Percentiles rank a stretch among this genome's conserved stretches.
Evolutionary conservation across 2,329 filamentous ascomycete genomes (phyloP).

Genomic region (Fusarium subtropicale): DNA sequence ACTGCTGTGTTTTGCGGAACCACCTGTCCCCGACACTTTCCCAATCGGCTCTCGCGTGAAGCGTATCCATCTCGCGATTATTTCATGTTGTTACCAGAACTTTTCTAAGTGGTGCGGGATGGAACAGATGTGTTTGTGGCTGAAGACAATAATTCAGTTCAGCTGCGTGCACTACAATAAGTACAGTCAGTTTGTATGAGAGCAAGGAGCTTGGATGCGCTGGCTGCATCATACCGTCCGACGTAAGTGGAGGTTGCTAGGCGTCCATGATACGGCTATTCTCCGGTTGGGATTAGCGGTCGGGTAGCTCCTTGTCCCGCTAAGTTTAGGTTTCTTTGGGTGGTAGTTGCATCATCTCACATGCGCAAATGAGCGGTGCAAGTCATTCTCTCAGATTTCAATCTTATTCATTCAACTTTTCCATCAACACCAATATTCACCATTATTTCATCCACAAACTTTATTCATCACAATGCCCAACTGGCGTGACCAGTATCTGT

Average conservation of each 20-base stretch:
- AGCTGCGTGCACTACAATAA: constrained; percentile 25
- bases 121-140: constrained; percentile 1
- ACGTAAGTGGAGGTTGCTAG: constrained; percentile 33
- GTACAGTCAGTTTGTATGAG: constrained; percentile 15
- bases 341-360: constrained; percentile 46
- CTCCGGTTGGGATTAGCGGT: constrained; percentile 48
- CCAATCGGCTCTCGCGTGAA: constrained; percentile 87
- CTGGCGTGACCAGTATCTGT: constrained; percentile 86
- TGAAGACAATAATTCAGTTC: constrained; percentile 27
- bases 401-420: constrained; percentile 1
- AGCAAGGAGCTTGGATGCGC: constrained; percentile 22
- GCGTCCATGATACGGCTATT: constrained; percentile 44
- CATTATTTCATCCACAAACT: background rate
- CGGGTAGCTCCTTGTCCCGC: constrained; percentile 26
- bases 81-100: constrained; percentile 47
- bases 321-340: constrained; percentile 24
- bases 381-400: constrained; percentile 15
- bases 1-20: constrained; percentile 94
- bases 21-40: constrained; percentile 92
- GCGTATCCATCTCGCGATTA: constrained; percentile 63
- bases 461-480: constrained; percentile 62
- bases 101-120: background rate
- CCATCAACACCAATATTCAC: background rate
- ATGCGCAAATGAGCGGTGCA: constrained; percentile 36
- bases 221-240: constrained; percentile 32